Conservation (phyloP, 345 rosid genomes). For the Euclidium syriacum region DNA sequence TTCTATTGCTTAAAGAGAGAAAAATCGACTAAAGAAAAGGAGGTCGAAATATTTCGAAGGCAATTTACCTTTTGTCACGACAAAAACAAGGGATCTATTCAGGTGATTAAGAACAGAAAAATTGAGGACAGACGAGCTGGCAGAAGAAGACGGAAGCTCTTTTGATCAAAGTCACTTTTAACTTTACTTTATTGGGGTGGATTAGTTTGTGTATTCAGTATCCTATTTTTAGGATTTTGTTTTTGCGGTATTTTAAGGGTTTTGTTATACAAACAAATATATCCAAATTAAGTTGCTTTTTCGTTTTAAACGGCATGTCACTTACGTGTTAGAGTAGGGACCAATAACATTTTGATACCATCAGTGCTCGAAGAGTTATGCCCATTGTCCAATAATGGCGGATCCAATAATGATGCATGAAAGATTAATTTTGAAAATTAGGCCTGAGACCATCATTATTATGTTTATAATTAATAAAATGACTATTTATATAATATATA, state of each 20-base stretch:
- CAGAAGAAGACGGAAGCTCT: conserved; percentile 7
- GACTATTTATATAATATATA: too few species aligned
- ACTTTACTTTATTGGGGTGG: neutral
- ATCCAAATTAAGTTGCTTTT: neutral
- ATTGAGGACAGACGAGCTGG: neutral
- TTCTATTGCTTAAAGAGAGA: too few species aligned
- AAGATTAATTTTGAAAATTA: too few species aligned
- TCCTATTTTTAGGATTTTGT: conserved; percentile 22
- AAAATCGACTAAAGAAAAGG: too few species aligned
- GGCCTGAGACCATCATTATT: too few species aligned
- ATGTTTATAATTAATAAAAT: too few species aligned
- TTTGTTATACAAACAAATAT: conserved; percentile 7
- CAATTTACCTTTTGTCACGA: conserved; percentile 15
- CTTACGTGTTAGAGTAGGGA: conserved; percentile 15
- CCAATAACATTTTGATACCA: neutral
- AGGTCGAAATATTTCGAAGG: neutral
- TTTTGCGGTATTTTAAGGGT: conserved; percentile 11
- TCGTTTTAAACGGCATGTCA: conserved; percentile 25
- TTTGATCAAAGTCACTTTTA: neutral
- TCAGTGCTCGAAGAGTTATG: neutral
- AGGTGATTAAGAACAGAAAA: neutral
- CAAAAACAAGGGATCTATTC: neutral
- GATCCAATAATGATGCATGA: too few species aligned
- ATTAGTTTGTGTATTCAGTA: neutral
- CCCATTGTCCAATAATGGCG: neutral